Evolutionary conservation across 2,329 filamentous ascomycete genomes (phyloP).

Genomic region (Penicillium thymicola): DNA sequence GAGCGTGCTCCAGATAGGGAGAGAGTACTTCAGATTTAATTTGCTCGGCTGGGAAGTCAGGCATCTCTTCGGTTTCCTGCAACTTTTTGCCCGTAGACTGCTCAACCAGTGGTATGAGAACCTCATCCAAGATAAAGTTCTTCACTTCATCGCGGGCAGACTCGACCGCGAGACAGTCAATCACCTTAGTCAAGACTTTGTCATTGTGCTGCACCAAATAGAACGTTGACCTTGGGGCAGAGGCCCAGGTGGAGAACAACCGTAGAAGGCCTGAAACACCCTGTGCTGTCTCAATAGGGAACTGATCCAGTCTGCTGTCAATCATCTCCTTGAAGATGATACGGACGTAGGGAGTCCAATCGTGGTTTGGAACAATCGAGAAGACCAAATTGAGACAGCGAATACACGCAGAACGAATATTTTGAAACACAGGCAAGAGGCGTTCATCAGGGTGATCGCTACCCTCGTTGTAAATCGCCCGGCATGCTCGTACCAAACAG

Average conservation of each 20-base stretch:
- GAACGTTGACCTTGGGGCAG: conserved; percentile 60
- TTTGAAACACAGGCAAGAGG: conserved; percentile 40
- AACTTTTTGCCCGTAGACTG: conserved; percentile 55
- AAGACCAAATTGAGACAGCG: conserved; percentile 81
- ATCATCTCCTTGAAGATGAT: conserved; percentile 72
- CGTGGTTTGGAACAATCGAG: conserved; percentile 64
- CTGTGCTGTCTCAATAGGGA: conserved; percentile 83
- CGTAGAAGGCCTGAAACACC: conserved; percentile 79
- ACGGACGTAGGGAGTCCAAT: conserved; percentile 70
- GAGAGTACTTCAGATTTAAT: conserved; percentile 38
- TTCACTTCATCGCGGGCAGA: conserved; percentile 86
- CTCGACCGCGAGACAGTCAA: conserved; percentile 66
- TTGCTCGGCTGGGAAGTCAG: conserved; percentile 40
- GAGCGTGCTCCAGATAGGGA: conserved; percentile 64
- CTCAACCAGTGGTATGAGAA: conserved; percentile 67
- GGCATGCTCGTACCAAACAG: conserved; percentile 70
- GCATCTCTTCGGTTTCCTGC: conserved; percentile 47
- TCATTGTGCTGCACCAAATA: conserved; percentile 65
- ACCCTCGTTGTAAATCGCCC: conserved; percentile 41
- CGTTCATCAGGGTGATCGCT: conserved; percentile 32
- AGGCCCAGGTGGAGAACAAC: conserved; percentile 78
- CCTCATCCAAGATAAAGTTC: conserved; percentile 68
- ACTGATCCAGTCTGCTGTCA: conserved; percentile 70
- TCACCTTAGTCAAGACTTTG: conserved; percentile 63
- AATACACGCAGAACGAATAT: conserved; percentile 60